These are phyloP conservation scores for Clarireedia homoeocarpa DNA, from an alignment of 2,329 filamentous ascomycete species.

Conservation along the genomic window DNA sequence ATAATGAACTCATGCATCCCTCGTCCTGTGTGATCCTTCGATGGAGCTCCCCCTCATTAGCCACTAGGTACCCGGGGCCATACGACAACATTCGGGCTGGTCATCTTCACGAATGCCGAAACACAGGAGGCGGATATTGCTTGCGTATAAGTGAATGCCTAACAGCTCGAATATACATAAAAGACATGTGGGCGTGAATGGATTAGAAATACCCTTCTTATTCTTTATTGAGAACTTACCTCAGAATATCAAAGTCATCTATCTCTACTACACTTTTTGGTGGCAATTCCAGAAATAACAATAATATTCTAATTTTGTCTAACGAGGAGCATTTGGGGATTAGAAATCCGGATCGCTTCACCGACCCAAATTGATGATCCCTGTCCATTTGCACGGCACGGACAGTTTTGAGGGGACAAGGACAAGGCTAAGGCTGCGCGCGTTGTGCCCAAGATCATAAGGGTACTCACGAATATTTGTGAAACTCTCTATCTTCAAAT, in stretches of 20 bases:
- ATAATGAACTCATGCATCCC: no score
- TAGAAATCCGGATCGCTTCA: no score
- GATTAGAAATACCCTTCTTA: not conserved
- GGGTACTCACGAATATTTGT: conserved; percentile 1
- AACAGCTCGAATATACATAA: not conserved
- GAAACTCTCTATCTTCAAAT: conserved; percentile 1
- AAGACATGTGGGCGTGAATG: no score
- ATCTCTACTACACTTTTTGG: not conserved
- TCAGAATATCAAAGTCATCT: not conserved
- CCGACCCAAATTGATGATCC: not conserved
- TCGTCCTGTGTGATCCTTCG: no score
- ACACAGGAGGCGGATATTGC: no score
- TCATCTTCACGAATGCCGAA: no score
- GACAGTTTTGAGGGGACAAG: conserved; percentile 2
- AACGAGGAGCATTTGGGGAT: not conserved
- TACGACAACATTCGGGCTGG: no score
- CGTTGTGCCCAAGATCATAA: conserved; percentile 2
- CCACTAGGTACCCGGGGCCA: no score
- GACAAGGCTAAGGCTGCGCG: not conserved
- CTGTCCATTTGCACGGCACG: not conserved
- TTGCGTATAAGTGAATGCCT: conserved; percentile 1
- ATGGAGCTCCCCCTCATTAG: no score
- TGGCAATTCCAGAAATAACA: not conserved
- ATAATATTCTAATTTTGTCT: not conserved
- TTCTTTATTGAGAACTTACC: not conserved